Percentiles rank a stretch among this genome's conserved stretches.
These are phyloP conservation scores for Candida mesenterica DNA, from an alignment of 1,139 yeast species.

Conservation along the genomic window DNA sequence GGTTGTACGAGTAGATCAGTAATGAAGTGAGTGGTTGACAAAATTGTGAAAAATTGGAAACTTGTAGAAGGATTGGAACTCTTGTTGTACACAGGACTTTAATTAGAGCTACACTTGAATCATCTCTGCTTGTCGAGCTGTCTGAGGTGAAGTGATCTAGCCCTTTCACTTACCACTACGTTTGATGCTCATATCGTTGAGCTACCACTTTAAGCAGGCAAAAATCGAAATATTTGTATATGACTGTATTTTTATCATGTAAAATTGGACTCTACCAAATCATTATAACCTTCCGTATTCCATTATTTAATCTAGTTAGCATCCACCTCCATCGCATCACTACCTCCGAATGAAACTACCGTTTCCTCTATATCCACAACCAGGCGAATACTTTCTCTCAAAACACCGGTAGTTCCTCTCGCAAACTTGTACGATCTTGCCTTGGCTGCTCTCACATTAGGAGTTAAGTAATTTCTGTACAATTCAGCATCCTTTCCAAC, in stretches of 20 bases:
- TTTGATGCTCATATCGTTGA: no score
- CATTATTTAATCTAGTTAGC: neutral
- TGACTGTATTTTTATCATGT: no score
- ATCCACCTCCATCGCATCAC: slow-evolving; percentile 75
- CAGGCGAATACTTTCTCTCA: slow-evolving; percentile 62
- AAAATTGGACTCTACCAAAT: no score
- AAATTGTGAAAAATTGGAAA: neutral
- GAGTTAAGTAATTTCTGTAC: slow-evolving; percentile 83
- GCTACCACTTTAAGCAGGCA: no score
- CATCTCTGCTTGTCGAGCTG: no score
- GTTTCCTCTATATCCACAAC: slow-evolving; percentile 73
- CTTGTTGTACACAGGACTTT: neutral
- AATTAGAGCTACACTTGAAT: no score
- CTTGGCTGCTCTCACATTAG: slow-evolving; percentile 82
- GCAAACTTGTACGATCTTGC: slow-evolving; percentile 78
- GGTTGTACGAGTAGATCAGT: no score
- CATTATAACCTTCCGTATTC: no score
- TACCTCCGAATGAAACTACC: slow-evolving; percentile 39
- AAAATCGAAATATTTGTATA: no score
- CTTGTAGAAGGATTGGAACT: slow-evolving; percentile 14
- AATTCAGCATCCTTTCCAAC: slow-evolving; percentile 82
- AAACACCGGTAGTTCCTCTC: slow-evolving; percentile 88
- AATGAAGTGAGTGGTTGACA: no score
- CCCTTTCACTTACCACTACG: no score
- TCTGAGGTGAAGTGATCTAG: no score